phyloP scores from a whole-genome alignment of 306 rosid genomes.

The Castanopsis chinensis region DNA sequence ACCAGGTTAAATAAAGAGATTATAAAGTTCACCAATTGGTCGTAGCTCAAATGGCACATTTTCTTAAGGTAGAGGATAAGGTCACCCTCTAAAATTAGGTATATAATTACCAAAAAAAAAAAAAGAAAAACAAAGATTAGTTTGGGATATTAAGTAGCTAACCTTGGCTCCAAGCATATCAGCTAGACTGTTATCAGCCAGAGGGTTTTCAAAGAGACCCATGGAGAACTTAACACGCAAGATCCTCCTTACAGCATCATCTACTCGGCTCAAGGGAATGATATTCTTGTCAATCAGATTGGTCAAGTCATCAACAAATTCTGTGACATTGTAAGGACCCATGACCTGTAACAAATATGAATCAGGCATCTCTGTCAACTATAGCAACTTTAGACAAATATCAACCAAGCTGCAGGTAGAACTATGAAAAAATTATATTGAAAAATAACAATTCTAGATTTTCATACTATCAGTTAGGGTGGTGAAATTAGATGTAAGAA shows the following conservation, averaged over 20 bases:
- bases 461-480: too few relatives aligned
- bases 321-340: not conserved
- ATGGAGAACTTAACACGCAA: conserved; percentile 1
- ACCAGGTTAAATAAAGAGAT: not conserved
- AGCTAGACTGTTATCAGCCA: not conserved
- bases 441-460: too few relatives aligned
- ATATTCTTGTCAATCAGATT: not conserved
- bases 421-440: too few relatives aligned
- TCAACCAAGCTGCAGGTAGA: too few relatives aligned
- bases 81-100: too few relatives aligned
- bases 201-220: conserved; percentile 1
- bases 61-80: too few relatives aligned
- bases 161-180: not conserved
- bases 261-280: conserved; percentile 4
- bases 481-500: too few relatives aligned
- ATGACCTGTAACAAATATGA: not conserved
- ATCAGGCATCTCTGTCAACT: not conserved
- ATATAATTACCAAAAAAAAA: too few relatives aligned
- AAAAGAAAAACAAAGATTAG: not conserved
- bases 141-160: not conserved
- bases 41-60: too few relatives aligned
- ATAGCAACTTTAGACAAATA: too few relatives aligned
- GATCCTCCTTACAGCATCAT: conserved; percentile 6
- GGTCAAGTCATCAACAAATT: not conserved
- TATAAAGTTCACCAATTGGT: too few relatives aligned